These are phyloP conservation scores for Chaetomium sp. DNA, from an alignment of 2,329 filamentous ascomycete genomes.

Conservation along the genomic window DNA sequence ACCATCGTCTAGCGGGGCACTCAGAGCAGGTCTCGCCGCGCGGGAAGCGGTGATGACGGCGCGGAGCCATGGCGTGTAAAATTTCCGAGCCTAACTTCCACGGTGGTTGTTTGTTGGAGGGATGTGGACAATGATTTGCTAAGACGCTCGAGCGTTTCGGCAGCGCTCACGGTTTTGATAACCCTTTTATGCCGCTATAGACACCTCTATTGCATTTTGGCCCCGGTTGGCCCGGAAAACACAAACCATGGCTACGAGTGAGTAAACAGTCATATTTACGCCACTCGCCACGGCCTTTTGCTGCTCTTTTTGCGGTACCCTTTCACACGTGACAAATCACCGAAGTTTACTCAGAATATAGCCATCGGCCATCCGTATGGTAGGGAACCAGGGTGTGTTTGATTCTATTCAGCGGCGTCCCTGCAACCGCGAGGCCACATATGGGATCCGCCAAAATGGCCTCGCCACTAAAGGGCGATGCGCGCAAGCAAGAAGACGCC, in stretches of 20 bases:
- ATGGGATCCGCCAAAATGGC: slow-evolving; percentile 33
- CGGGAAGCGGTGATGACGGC: slow-evolving; percentile 54
- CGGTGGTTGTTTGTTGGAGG: slow-evolving; percentile 36
- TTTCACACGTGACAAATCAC: not conserved
- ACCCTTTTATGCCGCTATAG: not conserved
- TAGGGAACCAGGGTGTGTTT: slow-evolving; percentile 31
- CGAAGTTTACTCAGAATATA: not conserved
- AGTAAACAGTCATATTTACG: not conserved
- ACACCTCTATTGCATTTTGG: no score
- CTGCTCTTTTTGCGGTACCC: not conserved
- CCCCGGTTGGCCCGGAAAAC: no score
- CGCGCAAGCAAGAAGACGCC: slow-evolving; percentile 40
- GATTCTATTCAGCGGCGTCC: slow-evolving; percentile 43
- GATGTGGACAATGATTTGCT: not conserved
- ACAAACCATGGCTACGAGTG: no score
- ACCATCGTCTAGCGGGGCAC: slow-evolving; percentile 73
- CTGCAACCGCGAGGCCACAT: slow-evolving; percentile 39
- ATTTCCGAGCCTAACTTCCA: not conserved
- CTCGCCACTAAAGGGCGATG: slow-evolving; percentile 18
- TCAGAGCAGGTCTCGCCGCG: slow-evolving; percentile 58
- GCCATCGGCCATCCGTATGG: not conserved
- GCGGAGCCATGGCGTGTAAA: slow-evolving; percentile 36
- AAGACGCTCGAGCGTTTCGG: slow-evolving; percentile 1
- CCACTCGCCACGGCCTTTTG: not conserved
- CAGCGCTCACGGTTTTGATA: not conserved